phyloP scores from a whole-genome alignment of 352 stramenopile species.

The Pilasporangium apinafurcum region DNA sequence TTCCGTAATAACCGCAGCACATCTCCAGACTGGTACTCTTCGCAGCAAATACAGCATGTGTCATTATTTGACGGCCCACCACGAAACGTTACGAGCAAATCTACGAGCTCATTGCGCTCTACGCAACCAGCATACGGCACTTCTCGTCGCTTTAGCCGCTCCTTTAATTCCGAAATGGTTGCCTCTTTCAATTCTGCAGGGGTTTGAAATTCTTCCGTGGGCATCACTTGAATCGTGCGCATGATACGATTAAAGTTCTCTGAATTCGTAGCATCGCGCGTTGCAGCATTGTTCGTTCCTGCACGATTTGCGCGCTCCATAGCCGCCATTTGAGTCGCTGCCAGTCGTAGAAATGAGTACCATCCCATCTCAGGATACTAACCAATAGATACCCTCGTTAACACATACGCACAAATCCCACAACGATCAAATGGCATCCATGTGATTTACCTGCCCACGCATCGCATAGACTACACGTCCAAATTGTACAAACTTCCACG shows the following conservation, averaged over 20 bases:
- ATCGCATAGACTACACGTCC: slow-evolving; percentile 42
- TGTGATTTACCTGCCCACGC: slow-evolving; percentile 11
- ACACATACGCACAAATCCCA: no score
- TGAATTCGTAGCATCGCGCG: slow-evolving; percentile 14
- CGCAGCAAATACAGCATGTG: slow-evolving; percentile 85
- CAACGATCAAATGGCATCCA: no score
- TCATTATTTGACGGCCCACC: slow-evolving; percentile 79
- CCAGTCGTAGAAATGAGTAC: slow-evolving; percentile 49
- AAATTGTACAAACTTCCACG: slow-evolving; percentile 51
- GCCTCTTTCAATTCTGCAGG: slow-evolving; percentile 44
- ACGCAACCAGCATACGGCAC: slow-evolving; percentile 56
- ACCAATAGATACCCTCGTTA: no score
- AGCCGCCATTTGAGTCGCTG: slow-evolving; percentile 31
- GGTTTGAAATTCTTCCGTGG: slow-evolving; percentile 71
- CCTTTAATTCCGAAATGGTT: slow-evolving; percentile 64
- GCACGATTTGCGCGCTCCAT: slow-evolving; percentile 28
- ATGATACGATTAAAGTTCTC: slow-evolving; percentile 69
- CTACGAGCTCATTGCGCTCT: slow-evolving; percentile 65
- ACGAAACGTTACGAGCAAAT: slow-evolving; percentile 63
- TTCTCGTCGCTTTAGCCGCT: slow-evolving; percentile 59
- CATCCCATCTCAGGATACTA: slow-evolving; percentile 51
- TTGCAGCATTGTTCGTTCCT: slow-evolving; percentile 18
- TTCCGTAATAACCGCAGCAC: slow-evolving; percentile 68
- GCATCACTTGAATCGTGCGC: slow-evolving; percentile 76
- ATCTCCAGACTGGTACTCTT: slow-evolving; percentile 77